Evolutionary conservation across 2,329 filamentous ascomycete species (phyloP).

Genomic region (Aaosphaeria pasadenensis): DNA sequence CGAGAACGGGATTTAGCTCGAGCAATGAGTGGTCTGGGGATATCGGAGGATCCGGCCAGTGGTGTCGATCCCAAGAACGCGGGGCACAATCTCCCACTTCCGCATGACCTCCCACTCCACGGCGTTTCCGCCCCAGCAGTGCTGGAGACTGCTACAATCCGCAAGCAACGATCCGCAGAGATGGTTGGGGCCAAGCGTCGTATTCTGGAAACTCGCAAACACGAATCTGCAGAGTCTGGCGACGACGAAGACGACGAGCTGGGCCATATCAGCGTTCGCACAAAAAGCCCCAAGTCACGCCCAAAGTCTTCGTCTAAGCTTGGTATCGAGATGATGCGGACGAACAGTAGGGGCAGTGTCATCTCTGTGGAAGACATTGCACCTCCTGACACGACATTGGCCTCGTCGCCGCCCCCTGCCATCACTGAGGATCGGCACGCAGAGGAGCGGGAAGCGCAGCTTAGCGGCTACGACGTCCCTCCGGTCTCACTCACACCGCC

Average conservation of each 20-base stretch:
- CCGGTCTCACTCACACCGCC: slow-evolving; percentile 48
- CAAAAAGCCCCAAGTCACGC: slow-evolving; percentile 50
- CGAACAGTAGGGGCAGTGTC: slow-evolving; percentile 85
- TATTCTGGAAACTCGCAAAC: slow-evolving; percentile 67
- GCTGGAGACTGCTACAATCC: slow-evolving; percentile 51
- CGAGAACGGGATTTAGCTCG: slow-evolving; percentile 55
- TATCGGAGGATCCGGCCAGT: slow-evolving; percentile 60
- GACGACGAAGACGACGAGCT: slow-evolving; percentile 95
- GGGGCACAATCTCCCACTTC: slow-evolving; percentile 30
- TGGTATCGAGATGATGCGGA: slow-evolving; percentile 96
- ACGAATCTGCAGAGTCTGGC: slow-evolving; percentile 80
- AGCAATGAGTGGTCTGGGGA: slow-evolving; percentile 67
- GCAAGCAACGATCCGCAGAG: slow-evolving; percentile 68
- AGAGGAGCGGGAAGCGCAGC: slow-evolving; percentile 26
- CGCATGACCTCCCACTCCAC: slow-evolving; percentile 35
- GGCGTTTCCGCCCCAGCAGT: slow-evolving; percentile 54
- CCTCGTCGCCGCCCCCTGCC: slow-evolving; percentile 37
- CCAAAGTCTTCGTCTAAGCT: slow-evolving; percentile 67
- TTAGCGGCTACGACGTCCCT: slow-evolving; percentile 21
- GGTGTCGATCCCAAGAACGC: slow-evolving; percentile 31
- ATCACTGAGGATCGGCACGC: slow-evolving; percentile 41
- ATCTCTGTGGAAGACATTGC: slow-evolving; percentile 48
- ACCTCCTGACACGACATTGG: slow-evolving; percentile 28
- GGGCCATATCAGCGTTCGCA: slow-evolving; percentile 54
- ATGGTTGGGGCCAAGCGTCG: slow-evolving; percentile 72